Percentiles rank a stretch among this genome's conserved stretches.
These are phyloP conservation scores for Rhinocladiella mackenziei DNA, from an alignment of 2,329 filamentous ascomycete genomes.

Conservation along the genomic window DNA sequence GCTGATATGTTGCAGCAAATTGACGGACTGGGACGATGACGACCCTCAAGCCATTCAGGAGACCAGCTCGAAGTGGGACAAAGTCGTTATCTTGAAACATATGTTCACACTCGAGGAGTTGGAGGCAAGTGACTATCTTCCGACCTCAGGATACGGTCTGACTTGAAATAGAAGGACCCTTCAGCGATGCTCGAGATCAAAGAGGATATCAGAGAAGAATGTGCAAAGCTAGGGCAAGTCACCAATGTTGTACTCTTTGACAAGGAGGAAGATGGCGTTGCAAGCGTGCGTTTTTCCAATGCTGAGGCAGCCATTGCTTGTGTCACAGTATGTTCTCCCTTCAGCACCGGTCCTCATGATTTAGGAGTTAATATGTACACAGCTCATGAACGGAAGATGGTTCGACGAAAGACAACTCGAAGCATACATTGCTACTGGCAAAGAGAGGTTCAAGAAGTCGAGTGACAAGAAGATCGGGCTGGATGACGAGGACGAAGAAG, in stretches of 20 bases:
- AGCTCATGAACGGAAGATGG: conserved; percentile 72
- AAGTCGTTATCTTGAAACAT: conserved; percentile 80
- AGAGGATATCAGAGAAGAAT: conserved; percentile 88
- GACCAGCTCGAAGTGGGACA: conserved; percentile 61
- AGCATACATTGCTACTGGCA: conserved; percentile 67
- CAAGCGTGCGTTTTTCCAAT: conserved; percentile 76
- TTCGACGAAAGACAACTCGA: conserved; percentile 70
- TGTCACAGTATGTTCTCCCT: conserved; percentile 46
- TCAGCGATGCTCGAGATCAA: conserved; percentile 84
- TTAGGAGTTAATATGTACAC: not conserved
- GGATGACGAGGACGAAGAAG: conserved; percentile 49
- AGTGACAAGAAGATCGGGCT: conserved; percentile 43
- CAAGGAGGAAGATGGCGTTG: conserved; percentile 75
- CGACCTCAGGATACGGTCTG: not conserved
- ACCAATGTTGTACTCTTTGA: conserved; percentile 92
- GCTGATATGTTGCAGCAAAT: conserved; percentile 56
- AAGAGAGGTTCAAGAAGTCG: conserved; percentile 69
- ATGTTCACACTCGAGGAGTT: conserved; percentile 89
- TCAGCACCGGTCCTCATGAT: not conserved
- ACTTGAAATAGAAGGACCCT: conserved; percentile 61
- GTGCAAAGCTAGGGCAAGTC: conserved; percentile 76
- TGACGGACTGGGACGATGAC: conserved; percentile 95
- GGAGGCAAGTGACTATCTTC: conserved; percentile 44
- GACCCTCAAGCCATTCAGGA: conserved; percentile 61
- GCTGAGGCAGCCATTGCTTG: conserved; percentile 68